Evolutionary conservation across 805 yeast species (phyloP).

Genomic region (Kurtzmaniella cleridarum): DNA sequence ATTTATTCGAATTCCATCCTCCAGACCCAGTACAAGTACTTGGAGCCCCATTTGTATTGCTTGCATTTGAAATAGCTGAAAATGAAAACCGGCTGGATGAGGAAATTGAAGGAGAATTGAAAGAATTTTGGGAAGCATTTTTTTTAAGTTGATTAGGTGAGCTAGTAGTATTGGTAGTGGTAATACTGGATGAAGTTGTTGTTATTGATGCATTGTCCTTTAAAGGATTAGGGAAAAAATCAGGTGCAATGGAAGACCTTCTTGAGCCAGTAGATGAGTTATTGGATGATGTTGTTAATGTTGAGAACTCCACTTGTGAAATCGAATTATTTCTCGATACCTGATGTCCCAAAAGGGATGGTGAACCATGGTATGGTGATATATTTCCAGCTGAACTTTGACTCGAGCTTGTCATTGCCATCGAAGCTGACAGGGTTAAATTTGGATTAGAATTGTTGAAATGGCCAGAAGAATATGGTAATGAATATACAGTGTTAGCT

Average conservation of each 20-base stretch:
- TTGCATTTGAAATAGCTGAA: conserved; percentile 9
- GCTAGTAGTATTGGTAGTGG: background rate
- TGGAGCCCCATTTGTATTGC: conserved; percentile 3
- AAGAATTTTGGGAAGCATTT: conserved; percentile 24
- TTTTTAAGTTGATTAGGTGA: conserved; percentile 16
- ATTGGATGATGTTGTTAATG: conserved; percentile 16
- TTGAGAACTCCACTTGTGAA: conserved; percentile 25
- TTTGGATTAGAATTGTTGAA: conserved; percentile 17
- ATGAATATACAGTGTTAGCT: conserved; percentile 14
- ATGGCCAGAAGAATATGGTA: conserved; percentile 2
- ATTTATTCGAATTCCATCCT: conserved; percentile 9
- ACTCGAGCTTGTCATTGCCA: background rate
- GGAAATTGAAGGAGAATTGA: conserved; percentile 23
- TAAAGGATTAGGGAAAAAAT: conserved; percentile 37
- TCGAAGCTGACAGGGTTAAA: conserved; percentile 10
- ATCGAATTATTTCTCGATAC: conserved; percentile 38
- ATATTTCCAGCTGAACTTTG: conserved; percentile 10
- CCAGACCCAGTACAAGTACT: no score
- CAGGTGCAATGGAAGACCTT: conserved; percentile 40
- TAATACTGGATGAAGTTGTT: background rate
- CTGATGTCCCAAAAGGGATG: conserved; percentile 23
- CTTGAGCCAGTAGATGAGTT: conserved; percentile 27
- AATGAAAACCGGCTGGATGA: conserved; percentile 20
- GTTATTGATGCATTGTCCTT: conserved; percentile 10
- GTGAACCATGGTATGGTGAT: conserved; percentile 29